phyloP scores from a whole-genome alignment of 2,329 filamentous ascomycete genomes.

The Fusarium bulbicola region DNA sequence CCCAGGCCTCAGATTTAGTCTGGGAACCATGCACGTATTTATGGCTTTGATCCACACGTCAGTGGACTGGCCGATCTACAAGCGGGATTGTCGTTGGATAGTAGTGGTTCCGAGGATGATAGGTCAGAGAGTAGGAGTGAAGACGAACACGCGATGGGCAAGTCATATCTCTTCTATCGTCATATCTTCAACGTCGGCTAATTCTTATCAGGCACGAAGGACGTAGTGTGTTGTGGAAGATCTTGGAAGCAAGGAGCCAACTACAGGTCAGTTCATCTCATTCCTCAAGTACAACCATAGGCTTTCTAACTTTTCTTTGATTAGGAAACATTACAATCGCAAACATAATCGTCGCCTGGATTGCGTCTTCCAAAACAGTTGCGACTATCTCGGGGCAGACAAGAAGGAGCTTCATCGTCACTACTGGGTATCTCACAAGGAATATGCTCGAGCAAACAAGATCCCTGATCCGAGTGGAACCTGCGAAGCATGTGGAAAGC shows the following conservation, averaged over 20 bases:
- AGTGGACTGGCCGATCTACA: slow-evolving; percentile 16
- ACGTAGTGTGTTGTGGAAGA: neutral
- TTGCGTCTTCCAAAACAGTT: neutral
- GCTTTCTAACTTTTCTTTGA: neutral
- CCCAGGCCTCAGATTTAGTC: slow-evolving; percentile 27
- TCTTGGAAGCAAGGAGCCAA: neutral
- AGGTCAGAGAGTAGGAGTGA: neutral
- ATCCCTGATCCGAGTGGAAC: neutral
- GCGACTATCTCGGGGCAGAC: neutral
- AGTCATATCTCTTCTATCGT: fast-evolving
- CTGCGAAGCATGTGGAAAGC: slow-evolving; percentile 4
- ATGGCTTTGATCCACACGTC: neutral
- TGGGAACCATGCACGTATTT: slow-evolving; percentile 18
- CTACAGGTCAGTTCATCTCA: slow-evolving; percentile 4
- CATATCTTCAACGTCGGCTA: neutral
- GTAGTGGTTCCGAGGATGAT: neutral
- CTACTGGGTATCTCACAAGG: slow-evolving; percentile 16
- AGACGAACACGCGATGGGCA: neutral
- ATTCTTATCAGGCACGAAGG: neutral
- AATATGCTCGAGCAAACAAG: neutral
- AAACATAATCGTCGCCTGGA: slow-evolving; percentile 1
- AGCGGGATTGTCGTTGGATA: slow-evolving; percentile 12
- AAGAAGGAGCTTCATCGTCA: slow-evolving; percentile 17
- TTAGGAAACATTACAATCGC: slow-evolving; percentile 12
- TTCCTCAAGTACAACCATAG: too few species aligned